A percentile compares a stretch with the other conserved stretches of the same genome.
phyloP scores from a whole-genome alignment of 2,329 filamentous ascomycete genomes.

The Claviceps sp. region DNA sequence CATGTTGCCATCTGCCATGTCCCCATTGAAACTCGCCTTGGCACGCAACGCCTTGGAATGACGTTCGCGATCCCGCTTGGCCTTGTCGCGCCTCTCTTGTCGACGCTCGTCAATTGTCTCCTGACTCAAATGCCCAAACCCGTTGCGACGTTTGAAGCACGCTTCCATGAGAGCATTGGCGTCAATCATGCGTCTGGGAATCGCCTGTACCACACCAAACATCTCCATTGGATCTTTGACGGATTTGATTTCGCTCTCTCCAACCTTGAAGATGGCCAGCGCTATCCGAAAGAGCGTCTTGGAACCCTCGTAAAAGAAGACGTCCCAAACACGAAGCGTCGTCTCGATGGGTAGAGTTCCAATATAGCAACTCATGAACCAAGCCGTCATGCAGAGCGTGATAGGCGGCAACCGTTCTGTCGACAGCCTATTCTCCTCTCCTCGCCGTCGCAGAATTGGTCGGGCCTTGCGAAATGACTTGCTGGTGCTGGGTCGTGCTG shows the following conservation, averaged over 20 bases:
- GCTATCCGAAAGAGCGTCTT: constrained; percentile 90
- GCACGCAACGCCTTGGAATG: constrained; percentile 11
- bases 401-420: constrained; percentile 65
- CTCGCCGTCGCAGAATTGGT: constrained; percentile 27
- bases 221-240: constrained; percentile 87
- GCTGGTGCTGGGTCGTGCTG: constrained; percentile 22
- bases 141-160: constrained; percentile 67
- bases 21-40: constrained; percentile 16
- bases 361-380: constrained; percentile 97
- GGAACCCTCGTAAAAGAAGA: constrained; percentile 89
- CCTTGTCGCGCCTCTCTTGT: constrained; percentile 48
- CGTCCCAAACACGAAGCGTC: constrained; percentile 85
- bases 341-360: constrained; percentile 85
- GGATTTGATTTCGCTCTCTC: constrained; percentile 65
- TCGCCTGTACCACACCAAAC: constrained; percentile 82
- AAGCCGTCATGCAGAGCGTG: constrained; percentile 82
- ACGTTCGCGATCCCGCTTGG: constrained; percentile 26
- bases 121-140: constrained; percentile 71
- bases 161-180: constrained; percentile 71
- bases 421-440: constrained; percentile 24
- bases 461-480: constrained; percentile 23
- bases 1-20: constrained; percentile 20
- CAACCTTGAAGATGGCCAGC: constrained; percentile 79
- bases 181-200: constrained; percentile 70
- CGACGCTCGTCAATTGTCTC: constrained; percentile 66